Conservation (phyloP, 805 yeast species). For the Cyberlindnera samutprakarnensis region DNA sequence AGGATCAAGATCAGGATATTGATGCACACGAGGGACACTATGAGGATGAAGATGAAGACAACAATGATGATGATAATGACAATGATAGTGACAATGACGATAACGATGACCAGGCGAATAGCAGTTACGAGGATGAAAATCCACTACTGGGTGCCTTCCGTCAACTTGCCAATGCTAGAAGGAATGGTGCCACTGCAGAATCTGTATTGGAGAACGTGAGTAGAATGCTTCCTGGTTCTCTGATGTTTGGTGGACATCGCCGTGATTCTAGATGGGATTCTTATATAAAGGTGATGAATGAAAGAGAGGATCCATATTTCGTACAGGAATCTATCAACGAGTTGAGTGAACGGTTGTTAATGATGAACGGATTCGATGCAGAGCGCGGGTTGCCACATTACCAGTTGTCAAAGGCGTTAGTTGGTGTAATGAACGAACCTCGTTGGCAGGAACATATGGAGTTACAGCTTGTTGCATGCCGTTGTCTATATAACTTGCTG, state of each 20-base stretch:
- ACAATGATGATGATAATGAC: constrained; percentile 16
- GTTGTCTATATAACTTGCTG: constrained; percentile 74
- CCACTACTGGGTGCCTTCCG: constrained; percentile 23
- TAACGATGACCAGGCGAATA: constrained; percentile 16
- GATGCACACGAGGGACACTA: constrained; percentile 16
- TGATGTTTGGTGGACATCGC: constrained; percentile 23
- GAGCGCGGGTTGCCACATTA: constrained; percentile 59
- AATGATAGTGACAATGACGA: constrained; percentile 18
- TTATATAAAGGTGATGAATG: constrained; percentile 14
- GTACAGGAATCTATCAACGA: constrained; percentile 60
- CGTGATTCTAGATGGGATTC: constrained; percentile 11
- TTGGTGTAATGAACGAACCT: constrained; percentile 52
- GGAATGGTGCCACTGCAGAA: constrained; percentile 4
- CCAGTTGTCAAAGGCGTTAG: constrained; percentile 45
- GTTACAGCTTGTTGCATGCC: constrained; percentile 73
- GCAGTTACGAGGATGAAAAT: constrained; percentile 13
- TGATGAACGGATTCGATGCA: constrained; percentile 59
- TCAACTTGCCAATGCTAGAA: constrained; percentile 17
- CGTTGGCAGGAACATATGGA: constrained; percentile 58
- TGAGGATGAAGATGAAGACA: constrained; percentile 19
- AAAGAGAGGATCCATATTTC: constrained; percentile 46
- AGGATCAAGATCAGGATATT: constrained; percentile 20
- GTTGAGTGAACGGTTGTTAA: constrained; percentile 52
- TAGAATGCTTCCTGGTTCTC: constrained; percentile 32
- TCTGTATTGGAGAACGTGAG: constrained; percentile 23